Base-by-base conservation (phyloP, 139 green algal species). In the Coelastrella sp. region DNA sequence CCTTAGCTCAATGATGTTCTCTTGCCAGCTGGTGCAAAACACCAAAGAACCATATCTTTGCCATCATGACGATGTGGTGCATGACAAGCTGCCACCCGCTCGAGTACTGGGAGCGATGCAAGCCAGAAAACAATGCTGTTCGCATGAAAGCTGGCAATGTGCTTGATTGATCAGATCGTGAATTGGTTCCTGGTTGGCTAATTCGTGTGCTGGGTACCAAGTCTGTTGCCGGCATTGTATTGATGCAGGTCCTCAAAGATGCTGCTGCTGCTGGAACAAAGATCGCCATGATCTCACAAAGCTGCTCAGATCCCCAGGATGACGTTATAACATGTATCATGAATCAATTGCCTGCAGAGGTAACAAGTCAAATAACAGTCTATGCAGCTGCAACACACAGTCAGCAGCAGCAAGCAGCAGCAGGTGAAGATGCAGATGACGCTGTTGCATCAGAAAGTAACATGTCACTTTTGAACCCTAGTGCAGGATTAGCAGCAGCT, bases 231-330 rank as follows among this genome's bases (percentile, higher is more conserved):
- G 11, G 11, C 45, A 9, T 57, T 57, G 45, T 23, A 57, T 57
- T 9, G 11, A 50, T 57, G 23, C 59, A 72, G 57, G 57, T 83
- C 25, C 50, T 73, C 11, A 59, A 25, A 38, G 37, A 72, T 19
- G 76, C 68, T 2, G 30, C 66, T 35, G 69, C 68, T 32, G 53
- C 53, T 17, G 82, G 82, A 3, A 40, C 71, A 6, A 79, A 19
- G 23, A 35, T 87, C 19, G 72, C 38, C 23, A 21, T 81, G 13
- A 50, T 87, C 3, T 45, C 82, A 30, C 53, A 80, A 51, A 87
- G 69, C 41, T 35, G 27, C 3, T 87, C 82, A 25, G 40, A 79
- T 6, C 82, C 82, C 4, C 38, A 74, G 2, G 82, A 87, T 34
- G 82, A 75, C 25, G 82, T 87, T 2, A 43, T 41, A 19, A 25